phyloP scores from a whole-genome alignment of 2,329 filamentous ascomycete genomes.

The Exophiala alcalophila region DNA sequence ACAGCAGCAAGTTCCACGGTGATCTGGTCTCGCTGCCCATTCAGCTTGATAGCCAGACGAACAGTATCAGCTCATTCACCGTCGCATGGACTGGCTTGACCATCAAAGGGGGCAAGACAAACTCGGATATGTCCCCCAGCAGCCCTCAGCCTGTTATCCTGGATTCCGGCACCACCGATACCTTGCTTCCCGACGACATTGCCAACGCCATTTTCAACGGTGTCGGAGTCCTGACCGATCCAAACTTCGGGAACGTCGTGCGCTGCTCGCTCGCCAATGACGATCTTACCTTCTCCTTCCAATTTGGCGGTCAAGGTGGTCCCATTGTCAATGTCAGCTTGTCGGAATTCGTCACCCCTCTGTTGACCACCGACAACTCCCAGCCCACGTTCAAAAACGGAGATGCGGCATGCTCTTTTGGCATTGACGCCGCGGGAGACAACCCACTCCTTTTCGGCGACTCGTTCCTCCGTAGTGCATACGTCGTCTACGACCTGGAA shows the following conservation, averaged over 20 bases:
- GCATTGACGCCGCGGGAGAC: constrained; percentile 58
- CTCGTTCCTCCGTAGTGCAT: constrained; percentile 71
- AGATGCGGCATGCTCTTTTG: constrained; percentile 62
- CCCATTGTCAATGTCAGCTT: constrained; percentile 37
- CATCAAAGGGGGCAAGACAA: constrained; percentile 31
- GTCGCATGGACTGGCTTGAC: constrained; percentile 45
- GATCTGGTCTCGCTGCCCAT: constrained; percentile 61
- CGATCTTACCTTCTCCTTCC: constrained; percentile 44
- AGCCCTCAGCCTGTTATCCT: constrained; percentile 57
- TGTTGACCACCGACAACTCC: constrained; percentile 46
- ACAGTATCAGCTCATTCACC: constrained; percentile 45
- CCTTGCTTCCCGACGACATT: constrained; percentile 64
- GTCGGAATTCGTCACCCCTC: constrained; percentile 60
- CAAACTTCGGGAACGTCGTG: constrained; percentile 37
- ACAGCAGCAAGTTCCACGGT: constrained; percentile 69
- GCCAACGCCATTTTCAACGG: constrained; percentile 54
- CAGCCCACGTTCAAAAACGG: constrained; percentile 55
- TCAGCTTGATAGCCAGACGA: constrained; percentile 50
- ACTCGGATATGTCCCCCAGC: constrained; percentile 38
- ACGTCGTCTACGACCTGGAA: constrained; percentile 70
- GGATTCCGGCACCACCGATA: constrained; percentile 72
- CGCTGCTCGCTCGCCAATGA: constrained; percentile 46
- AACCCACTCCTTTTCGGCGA: constrained; percentile 66
- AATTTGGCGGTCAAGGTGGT: constrained; percentile 48
- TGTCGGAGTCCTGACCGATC: constrained; percentile 51